Evolutionary conservation across 768 basidiomycete genomes (phyloP), one percentile per base, ranked within the genome.

Genomic region (Russula emetica): DNA sequence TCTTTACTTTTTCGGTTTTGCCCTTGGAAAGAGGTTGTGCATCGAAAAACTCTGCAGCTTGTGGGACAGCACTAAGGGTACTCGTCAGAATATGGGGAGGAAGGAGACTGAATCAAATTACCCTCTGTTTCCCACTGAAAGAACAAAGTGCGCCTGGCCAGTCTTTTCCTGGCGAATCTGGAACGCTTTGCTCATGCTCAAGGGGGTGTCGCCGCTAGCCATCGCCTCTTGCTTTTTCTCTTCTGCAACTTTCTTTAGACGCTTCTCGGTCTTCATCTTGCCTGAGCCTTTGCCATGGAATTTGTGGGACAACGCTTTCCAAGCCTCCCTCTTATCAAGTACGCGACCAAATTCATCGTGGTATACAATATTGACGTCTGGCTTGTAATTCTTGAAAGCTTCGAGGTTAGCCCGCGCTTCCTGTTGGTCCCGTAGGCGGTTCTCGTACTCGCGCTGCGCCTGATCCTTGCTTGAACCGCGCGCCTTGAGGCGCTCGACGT

Each of bases 211-310:
- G 1, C 93, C 92, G 69, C 93, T 93, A 20, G 82, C 85, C 94
- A 98, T 98, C 11, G 94, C 90, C 63, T 85, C 85, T 72, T 93
- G 83, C 80, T 97, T 98, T 74, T 89, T 85, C 79, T 99, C 97
- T 70, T 98, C 95, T n/a, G 87, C 91, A 67, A 98, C 98, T 79
- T 90, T 94, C 83, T 95, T 94, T 68, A 98, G 71, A 65, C 93
- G 82, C 75, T 98, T 98, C 80, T 98, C 96, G 26, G 89, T 94
- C 82, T 98, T 98, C 85, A 90, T 92, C 78, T 88, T 91, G 13
- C 97, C 97, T 1, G 91, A 92, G 2, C 93, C 93, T 75, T 98
- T 98, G 40, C 97, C 97, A 69, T 99, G 97, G 85, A 99, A 98
- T 72, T 92, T 91, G 74, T 99, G 97, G 50, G 92, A 94, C 49